Conservation (phyloP, 345 rosid genomes). For the Eucalyptus tenuipes region DNA sequence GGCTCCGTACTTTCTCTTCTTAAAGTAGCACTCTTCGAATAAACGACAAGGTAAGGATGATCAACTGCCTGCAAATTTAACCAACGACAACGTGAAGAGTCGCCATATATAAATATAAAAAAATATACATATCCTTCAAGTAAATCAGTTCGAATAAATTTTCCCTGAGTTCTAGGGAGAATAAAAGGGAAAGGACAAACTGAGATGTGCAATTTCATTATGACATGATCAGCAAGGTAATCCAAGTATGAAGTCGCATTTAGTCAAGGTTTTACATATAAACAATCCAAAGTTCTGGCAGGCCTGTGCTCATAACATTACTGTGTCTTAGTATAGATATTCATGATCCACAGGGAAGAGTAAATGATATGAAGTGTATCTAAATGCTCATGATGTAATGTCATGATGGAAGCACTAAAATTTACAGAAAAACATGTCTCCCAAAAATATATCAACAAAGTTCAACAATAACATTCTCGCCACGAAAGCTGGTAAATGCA, state of each 20-base stretch:
- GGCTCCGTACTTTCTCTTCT: conserved; percentile 21
- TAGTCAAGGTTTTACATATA: not conserved
- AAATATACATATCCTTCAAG: not conserved
- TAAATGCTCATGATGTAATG: not conserved
- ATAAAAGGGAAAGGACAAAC: not conserved
- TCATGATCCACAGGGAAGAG: not conserved
- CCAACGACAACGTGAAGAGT: not conserved
- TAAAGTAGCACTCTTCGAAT: conserved; percentile 39
- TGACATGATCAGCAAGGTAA: not conserved
- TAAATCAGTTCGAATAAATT: not conserved
- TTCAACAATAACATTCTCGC: not conserved
- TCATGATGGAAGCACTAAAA: not conserved
- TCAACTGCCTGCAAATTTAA: conserved; percentile 75
- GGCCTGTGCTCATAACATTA: not conserved
- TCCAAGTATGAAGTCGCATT: not conserved
- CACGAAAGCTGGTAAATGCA: not conserved
- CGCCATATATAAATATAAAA: not conserved
- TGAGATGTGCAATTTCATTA: not conserved
- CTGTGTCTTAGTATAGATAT: not conserved
- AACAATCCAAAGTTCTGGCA: not conserved
- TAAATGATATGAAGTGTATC: not conserved
- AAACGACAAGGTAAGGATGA: conserved; percentile 93
- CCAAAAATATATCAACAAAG: not conserved
- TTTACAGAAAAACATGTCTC: not conserved
- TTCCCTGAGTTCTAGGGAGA: not conserved